phyloP scores from a whole-genome alignment of 208 protist genomes.

The Wallacemonas rigidus region DNA sequence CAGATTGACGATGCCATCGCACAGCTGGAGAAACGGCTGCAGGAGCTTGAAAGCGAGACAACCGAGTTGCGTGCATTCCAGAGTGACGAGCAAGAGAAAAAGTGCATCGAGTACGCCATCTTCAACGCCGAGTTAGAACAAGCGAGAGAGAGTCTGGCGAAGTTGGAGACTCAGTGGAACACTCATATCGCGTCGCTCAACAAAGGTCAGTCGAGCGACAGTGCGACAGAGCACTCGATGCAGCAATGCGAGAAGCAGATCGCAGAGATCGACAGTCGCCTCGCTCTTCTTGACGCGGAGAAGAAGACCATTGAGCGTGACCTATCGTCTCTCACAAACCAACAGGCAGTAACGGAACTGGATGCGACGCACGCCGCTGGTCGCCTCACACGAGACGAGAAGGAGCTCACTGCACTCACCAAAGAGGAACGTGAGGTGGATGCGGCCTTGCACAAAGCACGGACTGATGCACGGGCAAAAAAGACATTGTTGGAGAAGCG shows the following conservation, averaged over 20 bases:
- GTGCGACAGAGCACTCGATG: conserved; percentile 50
- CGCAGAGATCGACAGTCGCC: conserved; percentile 36
- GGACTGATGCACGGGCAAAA: conserved; percentile 41
- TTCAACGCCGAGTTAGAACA: conserved; percentile 70
- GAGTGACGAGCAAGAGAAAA: conserved; percentile 86
- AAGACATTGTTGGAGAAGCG: conserved; percentile 25
- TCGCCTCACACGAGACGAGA: conserved; percentile 37
- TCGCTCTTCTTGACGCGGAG: conserved; percentile 58
- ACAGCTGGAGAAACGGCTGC: conserved; percentile 93
- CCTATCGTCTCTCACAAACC: conserved; percentile 39
- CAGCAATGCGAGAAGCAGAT: conserved; percentile 35
- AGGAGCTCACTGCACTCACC: conserved; percentile 46
- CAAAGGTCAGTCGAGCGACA: conserved; percentile 44
- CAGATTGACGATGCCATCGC: conserved; percentile 92
- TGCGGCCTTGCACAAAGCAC: conserved; percentile 34
- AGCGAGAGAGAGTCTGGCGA: conserved; percentile 51
- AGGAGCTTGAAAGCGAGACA: conserved; percentile 95
- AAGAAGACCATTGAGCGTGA: conserved; percentile 64
- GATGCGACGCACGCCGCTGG: conserved; percentile 60
- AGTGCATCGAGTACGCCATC: conserved; percentile 93
- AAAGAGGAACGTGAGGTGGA: conserved; percentile 64
- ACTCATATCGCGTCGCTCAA: conserved; percentile 40
- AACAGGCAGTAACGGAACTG: conserved; percentile 69
- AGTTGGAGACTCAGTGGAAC: conserved; percentile 62
- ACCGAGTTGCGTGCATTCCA: conserved; percentile 95